Base-by-base conservation (phyloP, 768 basidiomycete genomes). In the Dendrothele bispora region DNA sequence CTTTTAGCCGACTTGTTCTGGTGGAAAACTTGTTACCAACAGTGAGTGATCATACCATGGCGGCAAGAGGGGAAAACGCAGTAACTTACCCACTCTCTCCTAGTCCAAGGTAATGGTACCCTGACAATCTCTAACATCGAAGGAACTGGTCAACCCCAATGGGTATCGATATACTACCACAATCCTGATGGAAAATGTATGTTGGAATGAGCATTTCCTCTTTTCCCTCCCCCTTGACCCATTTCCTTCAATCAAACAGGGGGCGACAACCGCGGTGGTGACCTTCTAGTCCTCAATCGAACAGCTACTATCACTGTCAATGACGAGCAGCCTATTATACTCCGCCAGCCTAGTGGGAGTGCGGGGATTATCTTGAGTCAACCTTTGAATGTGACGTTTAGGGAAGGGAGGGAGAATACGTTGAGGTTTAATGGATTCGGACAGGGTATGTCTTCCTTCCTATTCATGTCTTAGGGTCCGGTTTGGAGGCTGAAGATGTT, bases 131-230 rank as follows among this genome's bases (percentile, higher is more conserved):
- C 50, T 36, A 53, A 59, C 20, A 62, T 67, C 26, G 49, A 55
- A 36, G 63, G 61, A 26, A 65, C 63, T 17, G 65, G 65, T 4
- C 25, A 64, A 39, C 59, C 62, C 3, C 63, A 66, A 51, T 63
- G 65, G 65, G 54, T 66, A 15, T 66, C 65, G 7, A 52, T 63
- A 22, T 61, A 63, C 42, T 65, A 65, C 43, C 38, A 39, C 38
- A 39, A 39, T 24, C 32, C 32, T 15, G 48, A 36, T 49, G 48
- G 32, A 7, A 41, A 18, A 11, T 36, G 48, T 49, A 28, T 17
- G 48, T n/a, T n/a, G n/a, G n/a, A n/a, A n/a, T n/a, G n/a, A n/a
- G n/a, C n/a, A n/a, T n/a, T n/a, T n/a, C 21, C 10, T 30, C 11
- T 22, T 10, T 10, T 20, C 22, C 12, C 30, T 7, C 28, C 7